These are phyloP conservation scores for Astrothelium macrocarpum DNA, from an alignment of 495 filamentous ascomycete genomes.

Conservation along the genomic window DNA sequence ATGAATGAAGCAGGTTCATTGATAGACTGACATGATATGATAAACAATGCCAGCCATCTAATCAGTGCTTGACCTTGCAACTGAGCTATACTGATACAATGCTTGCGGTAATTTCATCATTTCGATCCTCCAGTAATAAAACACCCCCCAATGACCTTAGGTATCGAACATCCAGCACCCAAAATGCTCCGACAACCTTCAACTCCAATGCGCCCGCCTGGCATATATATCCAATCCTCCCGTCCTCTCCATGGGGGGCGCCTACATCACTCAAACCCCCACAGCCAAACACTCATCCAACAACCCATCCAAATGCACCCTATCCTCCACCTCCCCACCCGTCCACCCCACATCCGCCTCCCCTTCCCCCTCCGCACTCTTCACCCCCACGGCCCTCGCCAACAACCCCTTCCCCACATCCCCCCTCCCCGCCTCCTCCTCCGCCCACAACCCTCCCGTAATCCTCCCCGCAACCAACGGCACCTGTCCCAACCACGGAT, in stretches of 20 bases:
- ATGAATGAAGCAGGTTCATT: neutral
- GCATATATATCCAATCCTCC: neutral
- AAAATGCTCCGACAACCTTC: neutral
- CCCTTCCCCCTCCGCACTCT: neutral
- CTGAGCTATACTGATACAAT: too few relatives aligned
- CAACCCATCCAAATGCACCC: neutral
- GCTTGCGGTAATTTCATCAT: neutral
- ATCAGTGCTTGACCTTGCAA: too few relatives aligned
- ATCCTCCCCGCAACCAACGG: neutral
- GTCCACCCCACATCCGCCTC: neutral
- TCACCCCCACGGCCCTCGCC: neutral
- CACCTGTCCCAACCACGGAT: slow-evolving; percentile 60
- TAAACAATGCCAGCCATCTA: too few relatives aligned
- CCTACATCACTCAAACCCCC: neutral
- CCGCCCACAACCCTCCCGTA: neutral
- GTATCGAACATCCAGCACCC: neutral
- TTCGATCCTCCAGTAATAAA: neutral
- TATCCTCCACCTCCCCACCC: neutral
- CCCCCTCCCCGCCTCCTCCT: neutral
- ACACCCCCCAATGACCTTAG: neutral
- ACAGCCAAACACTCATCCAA: slow-evolving; percentile 3
- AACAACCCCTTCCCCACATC: neutral
- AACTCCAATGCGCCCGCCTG: neutral
- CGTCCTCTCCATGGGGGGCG: neutral
- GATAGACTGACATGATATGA: too few relatives aligned